phyloP scores from a whole-genome alignment of 495 filamentous ascomycete genomes.

The Trichoderma orchidacearum region DNA sequence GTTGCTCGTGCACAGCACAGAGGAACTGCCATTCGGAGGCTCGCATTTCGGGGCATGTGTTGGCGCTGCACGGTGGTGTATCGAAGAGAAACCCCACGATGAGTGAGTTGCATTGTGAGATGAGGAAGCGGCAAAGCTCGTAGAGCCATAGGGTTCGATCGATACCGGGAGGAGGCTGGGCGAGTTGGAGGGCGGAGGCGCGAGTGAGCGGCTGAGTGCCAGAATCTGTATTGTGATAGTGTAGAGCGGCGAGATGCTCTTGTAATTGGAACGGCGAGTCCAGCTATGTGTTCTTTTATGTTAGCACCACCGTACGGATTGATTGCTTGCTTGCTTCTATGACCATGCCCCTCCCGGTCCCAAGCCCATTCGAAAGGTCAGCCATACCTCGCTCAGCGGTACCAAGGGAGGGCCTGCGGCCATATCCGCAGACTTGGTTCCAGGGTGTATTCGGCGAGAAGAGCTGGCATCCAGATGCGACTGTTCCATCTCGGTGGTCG shows the following conservation, averaged over 20 bases:
- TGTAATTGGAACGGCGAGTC: conserved; percentile 97
- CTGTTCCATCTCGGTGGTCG: conserved; percentile 46
- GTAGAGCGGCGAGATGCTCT: conserved; percentile 88
- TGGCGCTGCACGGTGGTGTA: conserved; percentile 67
- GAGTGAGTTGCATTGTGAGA: conserved; percentile 80
- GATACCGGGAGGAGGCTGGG: conserved; percentile 63
- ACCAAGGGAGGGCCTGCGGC: conserved; percentile 79
- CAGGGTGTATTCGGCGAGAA: conserved; percentile 76
- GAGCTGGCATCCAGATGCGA: conserved; percentile 38
- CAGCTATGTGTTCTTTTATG: conserved; percentile 37
- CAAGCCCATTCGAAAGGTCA: background rate
- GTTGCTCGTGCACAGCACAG: conserved; percentile 91
- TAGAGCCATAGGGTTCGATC: conserved; percentile 90
- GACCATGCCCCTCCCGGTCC: background rate
- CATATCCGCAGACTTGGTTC: conserved; percentile 84
- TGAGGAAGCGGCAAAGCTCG: conserved; percentile 90
- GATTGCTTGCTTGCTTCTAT: conserved; percentile 1
- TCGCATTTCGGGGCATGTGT: conserved; percentile 94
- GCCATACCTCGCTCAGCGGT: conserved; percentile 62
- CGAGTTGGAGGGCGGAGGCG: conserved; percentile 55
- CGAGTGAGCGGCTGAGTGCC: conserved; percentile 56
- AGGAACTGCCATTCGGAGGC: conserved; percentile 98
- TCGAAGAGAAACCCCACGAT: conserved; percentile 89
- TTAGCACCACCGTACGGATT: background rate
- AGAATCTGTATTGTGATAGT: conserved; percentile 60